These are phyloP conservation scores for Talaromyces sp. DNA, from an alignment of 2,329 filamentous ascomycete genomes.

Conservation along the genomic window DNA sequence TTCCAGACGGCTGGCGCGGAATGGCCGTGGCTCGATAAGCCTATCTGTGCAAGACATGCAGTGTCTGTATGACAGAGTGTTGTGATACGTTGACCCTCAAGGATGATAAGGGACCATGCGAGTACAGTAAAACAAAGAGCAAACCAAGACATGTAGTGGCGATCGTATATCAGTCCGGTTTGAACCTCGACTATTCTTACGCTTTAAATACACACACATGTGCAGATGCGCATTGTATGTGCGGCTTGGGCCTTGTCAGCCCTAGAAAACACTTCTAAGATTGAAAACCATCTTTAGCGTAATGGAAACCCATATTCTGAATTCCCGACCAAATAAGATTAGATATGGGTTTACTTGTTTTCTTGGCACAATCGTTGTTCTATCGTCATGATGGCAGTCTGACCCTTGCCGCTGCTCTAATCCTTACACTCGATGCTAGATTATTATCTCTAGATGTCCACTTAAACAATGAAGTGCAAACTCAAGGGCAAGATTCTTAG, in stretches of 20 bases:
- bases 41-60: conserved; percentile 15
- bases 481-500: no score
- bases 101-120: conserved; percentile 2
- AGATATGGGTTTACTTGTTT: neutral
- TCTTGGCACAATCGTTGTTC: no score
- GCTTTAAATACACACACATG: neutral
- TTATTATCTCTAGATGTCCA: no score
- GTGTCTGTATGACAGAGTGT: conserved; percentile 19
- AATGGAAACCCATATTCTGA: no score
- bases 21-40: conserved; percentile 21
- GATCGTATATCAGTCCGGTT: conserved; percentile 20
- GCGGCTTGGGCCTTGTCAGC: no score
- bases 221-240: no score
- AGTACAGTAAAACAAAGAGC: neutral
- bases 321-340: no score
- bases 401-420: neutral
- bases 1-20: conserved; percentile 13
- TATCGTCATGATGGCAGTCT: neutral
- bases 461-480: no score
- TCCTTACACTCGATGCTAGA: neutral
- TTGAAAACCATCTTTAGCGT: no score
- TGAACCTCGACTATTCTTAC: conserved; percentile 15
- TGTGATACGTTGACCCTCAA: conserved; percentile 17
- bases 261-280: no score
- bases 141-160: conserved; percentile 6